Conservation (phyloP, 306 rosid genomes). For the Vicia villosa region DNA sequence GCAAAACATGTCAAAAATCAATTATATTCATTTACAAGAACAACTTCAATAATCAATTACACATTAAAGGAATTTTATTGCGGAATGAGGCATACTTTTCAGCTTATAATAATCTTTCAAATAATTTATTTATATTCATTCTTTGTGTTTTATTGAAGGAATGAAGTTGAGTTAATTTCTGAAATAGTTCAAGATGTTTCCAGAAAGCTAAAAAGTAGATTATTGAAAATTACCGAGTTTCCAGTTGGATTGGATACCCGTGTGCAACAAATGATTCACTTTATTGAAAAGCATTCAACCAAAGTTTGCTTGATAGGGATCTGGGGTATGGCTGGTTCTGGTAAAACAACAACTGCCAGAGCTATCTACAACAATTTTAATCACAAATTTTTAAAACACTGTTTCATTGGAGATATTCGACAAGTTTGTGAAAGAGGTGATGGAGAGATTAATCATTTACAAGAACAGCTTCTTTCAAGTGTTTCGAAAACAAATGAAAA, state of each 20-base stretch:
- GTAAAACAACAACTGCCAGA: neutral
- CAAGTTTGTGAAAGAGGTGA: neutral
- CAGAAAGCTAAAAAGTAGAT: neutral
- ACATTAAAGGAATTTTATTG: neutral
- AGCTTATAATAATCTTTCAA: neutral
- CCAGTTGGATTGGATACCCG: conserved; percentile 29
- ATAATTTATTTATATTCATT: neutral
- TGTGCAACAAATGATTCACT: neutral
- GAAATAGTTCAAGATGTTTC: neutral
- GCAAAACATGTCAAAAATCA: no score
- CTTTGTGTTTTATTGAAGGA: neutral
- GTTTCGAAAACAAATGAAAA: no score
- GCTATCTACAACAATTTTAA: neutral
- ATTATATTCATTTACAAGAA: no score
- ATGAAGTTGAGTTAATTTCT: neutral
- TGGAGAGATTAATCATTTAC: neutral
- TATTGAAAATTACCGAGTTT: neutral
- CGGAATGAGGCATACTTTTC: neutral
- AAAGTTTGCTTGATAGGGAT: conserved; percentile 14
- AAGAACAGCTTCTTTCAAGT: neutral
- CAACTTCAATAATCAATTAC: no score
- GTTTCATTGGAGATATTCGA: conserved; percentile 20
- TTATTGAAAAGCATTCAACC: neutral
- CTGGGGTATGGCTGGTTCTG: conserved; percentile 25
- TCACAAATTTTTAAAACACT: fast-evolving